phyloP scores from a whole-genome alignment of 75 land plant genomes.

The Pseudotsuga menziesii region DNA sequence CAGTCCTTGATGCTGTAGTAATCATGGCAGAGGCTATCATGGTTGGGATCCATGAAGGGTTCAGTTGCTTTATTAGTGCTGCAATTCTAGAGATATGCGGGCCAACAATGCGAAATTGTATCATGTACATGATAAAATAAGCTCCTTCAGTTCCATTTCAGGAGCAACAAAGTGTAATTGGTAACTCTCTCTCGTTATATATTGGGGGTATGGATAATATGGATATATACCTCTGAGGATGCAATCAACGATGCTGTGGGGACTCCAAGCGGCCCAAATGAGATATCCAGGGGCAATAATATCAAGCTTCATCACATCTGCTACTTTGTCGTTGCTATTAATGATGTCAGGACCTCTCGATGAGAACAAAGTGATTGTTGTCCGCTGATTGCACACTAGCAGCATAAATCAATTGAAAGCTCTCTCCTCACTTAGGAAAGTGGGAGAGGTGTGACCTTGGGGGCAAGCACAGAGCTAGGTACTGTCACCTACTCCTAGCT shows the following conservation, averaged over 20 bases:
- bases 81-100: constrained; percentile 87
- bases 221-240: constrained; percentile 41
- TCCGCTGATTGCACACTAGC: too few relatives aligned
- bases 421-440: too few relatives aligned
- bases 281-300: constrained; percentile 74
- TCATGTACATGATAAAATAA: constrained; percentile 25
- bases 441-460: too few relatives aligned
- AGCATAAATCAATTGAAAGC: too few relatives aligned
- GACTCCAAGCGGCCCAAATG: constrained; percentile 95
- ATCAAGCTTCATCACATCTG: constrained; percentile 86
- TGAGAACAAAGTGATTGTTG: constrained; percentile 76
- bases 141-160: too few relatives aligned
- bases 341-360: constrained; percentile 77
- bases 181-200: too few relatives aligned
- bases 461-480: too few relatives aligned
- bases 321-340: constrained; percentile 30
- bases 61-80: constrained; percentile 57
- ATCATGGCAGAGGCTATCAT: constrained; percentile 79
- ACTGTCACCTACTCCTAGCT: too few relatives aligned
- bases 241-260: constrained; percentile 49
- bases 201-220: too few relatives aligned
- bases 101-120: constrained; percentile 61
- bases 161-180: too few relatives aligned
- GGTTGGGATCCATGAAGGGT: constrained; percentile 73
- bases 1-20: constrained; percentile 62